Evolutionary conservation across 768 basidiomycete species (phyloP).

Genomic region (Lactarius sanguifluus): DNA sequence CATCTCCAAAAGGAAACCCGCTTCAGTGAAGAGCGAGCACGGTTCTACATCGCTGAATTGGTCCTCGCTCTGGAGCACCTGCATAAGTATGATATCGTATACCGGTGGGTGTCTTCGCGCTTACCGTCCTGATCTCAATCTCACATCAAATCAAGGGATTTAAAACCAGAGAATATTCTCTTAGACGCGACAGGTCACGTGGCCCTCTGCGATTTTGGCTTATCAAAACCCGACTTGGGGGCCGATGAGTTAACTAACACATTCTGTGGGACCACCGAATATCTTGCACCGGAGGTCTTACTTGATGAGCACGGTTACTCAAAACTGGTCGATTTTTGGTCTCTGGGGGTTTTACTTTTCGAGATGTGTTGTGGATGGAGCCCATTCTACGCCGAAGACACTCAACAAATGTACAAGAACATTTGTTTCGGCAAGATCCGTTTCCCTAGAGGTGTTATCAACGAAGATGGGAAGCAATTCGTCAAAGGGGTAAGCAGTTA

Average conservation of each 20-base stretch:
- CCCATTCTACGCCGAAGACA: constrained; percentile 99
- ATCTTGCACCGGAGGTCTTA: constrained; percentile 98
- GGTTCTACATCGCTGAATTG: constrained; percentile 96
- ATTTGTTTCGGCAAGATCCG: constrained; percentile 98
- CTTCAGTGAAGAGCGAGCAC: constrained; percentile 89
- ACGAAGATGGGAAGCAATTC: constrained; percentile 97
- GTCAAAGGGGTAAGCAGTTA: constrained; percentile 85
- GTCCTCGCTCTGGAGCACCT: constrained; percentile 94
- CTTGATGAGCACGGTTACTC: constrained; percentile 98
- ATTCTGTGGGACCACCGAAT: constrained; percentile 98
- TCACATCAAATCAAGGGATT: constrained; percentile 53
- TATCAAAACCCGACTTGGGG: constrained; percentile 93
- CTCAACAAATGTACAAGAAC: constrained; percentile 99
- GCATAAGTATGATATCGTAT: constrained; percentile 96
- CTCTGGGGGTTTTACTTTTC: constrained; percentile 90
- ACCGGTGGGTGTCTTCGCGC: constrained; percentile 60
- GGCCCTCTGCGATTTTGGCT: constrained; percentile 96
- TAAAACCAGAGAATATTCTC: constrained; percentile 98
- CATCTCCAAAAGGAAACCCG: constrained; percentile 95
- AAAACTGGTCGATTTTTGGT: constrained; percentile 99
- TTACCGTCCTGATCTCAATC: constrained; percentile 6
- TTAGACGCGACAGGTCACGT: constrained; percentile 98
- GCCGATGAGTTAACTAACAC: constrained; percentile 97
- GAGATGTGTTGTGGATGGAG: constrained; percentile 99
- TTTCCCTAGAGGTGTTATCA: constrained; percentile 95